Evolutionary conservation across 2,329 filamentous ascomycete species (phyloP).

Genomic region (Penicillium hordei): DNA sequence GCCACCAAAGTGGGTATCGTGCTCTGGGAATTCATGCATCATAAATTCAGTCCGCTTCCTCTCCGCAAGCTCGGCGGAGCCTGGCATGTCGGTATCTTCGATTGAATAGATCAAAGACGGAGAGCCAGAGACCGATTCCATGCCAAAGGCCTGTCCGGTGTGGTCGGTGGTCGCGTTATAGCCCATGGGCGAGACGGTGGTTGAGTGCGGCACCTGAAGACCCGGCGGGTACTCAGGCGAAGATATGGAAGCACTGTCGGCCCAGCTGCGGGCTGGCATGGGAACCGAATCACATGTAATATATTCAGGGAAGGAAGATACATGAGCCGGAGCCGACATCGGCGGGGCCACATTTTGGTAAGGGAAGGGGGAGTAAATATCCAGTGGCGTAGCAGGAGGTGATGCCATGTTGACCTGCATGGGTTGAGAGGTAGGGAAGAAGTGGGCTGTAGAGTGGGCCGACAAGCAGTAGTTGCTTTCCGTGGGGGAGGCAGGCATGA

Average conservation of each 20-base stretch:
- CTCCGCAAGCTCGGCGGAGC: constrained; percentile 27
- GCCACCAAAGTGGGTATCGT: constrained; percentile 43
- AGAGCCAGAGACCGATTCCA: constrained; percentile 32
- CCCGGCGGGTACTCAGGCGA: constrained; percentile 43
- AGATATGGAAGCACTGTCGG: constrained; percentile 40
- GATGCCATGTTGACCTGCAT: constrained; percentile 46
- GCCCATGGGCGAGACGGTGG: constrained; percentile 39
- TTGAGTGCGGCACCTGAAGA: constrained; percentile 36
- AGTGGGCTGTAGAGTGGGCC: constrained; percentile 33
- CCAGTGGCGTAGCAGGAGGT: constrained; percentile 47
- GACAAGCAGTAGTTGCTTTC: constrained; percentile 41
- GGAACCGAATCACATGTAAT: constrained; percentile 39
- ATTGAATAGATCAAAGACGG: constrained; percentile 36
- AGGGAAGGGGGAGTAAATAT: constrained; percentile 40
- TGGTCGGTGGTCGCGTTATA: constrained; percentile 39
- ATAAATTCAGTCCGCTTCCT: constrained; percentile 42
- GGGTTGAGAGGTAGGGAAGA: constrained; percentile 41
- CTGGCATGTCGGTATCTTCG: constrained; percentile 32
- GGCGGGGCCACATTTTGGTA: constrained; percentile 41
- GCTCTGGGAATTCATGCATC: constrained; percentile 48
- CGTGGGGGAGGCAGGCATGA: constrained; percentile 42
- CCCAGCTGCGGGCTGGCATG: constrained; percentile 45
- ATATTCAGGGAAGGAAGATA: constrained; percentile 45
- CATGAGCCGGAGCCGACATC: constrained; percentile 47
- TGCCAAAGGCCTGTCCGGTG: constrained; percentile 27